These are phyloP conservation scores for Pleurotus cornucopiae DNA, from an alignment of 768 basidiomycete species.

Conservation along the genomic window DNA sequence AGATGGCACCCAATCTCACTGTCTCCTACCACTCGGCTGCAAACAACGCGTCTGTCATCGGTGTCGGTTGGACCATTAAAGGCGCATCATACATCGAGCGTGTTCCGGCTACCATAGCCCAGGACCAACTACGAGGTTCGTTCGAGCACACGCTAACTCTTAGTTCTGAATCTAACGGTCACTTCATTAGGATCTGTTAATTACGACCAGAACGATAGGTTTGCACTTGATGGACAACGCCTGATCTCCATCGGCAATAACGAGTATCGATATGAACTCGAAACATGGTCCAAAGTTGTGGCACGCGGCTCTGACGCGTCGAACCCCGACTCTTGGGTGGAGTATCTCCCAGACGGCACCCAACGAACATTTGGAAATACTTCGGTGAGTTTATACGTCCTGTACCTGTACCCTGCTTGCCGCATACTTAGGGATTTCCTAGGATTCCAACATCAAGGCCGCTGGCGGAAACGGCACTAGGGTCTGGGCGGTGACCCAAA, in stretches of 20 bases:
- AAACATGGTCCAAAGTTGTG: constrained; percentile 5
- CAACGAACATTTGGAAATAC: constrained; percentile 6
- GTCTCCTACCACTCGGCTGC: constrained; percentile 3
- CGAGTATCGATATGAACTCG: constrained; percentile 5
- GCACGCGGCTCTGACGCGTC: background rate
- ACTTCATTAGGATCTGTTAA: background rate
- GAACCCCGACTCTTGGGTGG: constrained; percentile 5
- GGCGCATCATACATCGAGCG: constrained; percentile 5
- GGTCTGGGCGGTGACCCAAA: constrained; percentile 2
- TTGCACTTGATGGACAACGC: constrained; percentile 4
- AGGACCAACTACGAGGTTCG: constrained; percentile 1
- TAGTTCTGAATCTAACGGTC: background rate
- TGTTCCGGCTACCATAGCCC: constrained; percentile 3
- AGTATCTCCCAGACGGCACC: constrained; percentile 1
- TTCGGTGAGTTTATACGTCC: background rate
- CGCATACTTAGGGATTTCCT: background rate
- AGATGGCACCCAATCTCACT: background rate
- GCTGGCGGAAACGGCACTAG: background rate
- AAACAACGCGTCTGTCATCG: constrained; percentile 3
- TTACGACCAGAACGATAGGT: constrained; percentile 2
- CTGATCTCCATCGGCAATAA: background rate
- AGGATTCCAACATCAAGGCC: constrained; percentile 5
- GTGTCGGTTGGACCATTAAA: constrained; percentile 6
- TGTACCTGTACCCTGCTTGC: background rate
- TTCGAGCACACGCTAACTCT: background rate